These are phyloP conservation scores for Blastobotrys ciferrii DNA, from an alignment of 1,139 yeast genomes.

Conservation along the genomic window DNA sequence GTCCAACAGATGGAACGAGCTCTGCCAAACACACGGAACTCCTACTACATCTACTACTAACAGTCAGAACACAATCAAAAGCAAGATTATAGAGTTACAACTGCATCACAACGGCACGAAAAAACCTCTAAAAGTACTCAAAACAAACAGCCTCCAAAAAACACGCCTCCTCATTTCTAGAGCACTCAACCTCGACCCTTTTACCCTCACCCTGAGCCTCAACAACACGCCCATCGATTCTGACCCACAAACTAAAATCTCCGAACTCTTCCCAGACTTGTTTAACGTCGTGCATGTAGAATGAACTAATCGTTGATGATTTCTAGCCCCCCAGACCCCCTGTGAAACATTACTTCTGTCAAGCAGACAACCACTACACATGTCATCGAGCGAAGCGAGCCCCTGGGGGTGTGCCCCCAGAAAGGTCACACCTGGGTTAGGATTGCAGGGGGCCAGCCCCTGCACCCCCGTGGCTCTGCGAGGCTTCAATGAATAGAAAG, in stretches of 20 bases:
- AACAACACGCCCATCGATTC: neutral
- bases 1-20: constrained; percentile 32
- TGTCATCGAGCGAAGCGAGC: too few species aligned
- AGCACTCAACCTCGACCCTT: constrained; percentile 20
- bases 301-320: too few species aligned
- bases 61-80: constrained; percentile 19
- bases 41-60: constrained; percentile 23
- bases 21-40: constrained; percentile 34
- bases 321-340: too few species aligned
- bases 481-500: too few species aligned
- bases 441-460: too few species aligned
- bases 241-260: neutral
- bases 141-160: constrained; percentile 26
- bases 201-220: constrained; percentile 15
- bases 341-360: too few species aligned
- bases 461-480: too few species aligned
- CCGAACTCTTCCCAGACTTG: too few species aligned
- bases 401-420: too few species aligned
- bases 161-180: constrained; percentile 25
- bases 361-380: too few species aligned
- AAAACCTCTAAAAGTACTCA: constrained; percentile 22
- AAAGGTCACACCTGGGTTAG: too few species aligned
- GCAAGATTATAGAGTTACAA: constrained; percentile 20
- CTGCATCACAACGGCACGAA: constrained; percentile 18
- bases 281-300: too few species aligned